Conservation (phyloP, 371 early-diverging fungal genomes). For the Chytridium lagenaria region DNA sequence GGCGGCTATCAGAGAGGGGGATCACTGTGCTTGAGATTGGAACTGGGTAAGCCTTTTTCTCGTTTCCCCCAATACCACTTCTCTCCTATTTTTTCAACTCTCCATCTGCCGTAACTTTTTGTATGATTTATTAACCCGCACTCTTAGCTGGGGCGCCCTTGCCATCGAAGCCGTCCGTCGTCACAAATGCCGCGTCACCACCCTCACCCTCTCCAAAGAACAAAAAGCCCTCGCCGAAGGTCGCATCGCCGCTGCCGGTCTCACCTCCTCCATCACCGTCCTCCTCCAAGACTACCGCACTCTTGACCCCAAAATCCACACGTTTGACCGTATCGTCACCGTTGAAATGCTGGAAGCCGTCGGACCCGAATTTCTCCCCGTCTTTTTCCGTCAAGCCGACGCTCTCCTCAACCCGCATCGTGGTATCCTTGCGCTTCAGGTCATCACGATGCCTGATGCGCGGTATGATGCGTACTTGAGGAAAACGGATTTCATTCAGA, state of each 20-base stretch:
- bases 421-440: constrained; percentile 60
- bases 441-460: constrained; percentile 71
- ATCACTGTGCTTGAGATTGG: constrained; percentile 74
- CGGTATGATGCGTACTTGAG: constrained; percentile 62
- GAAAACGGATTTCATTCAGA: constrained; percentile 69
- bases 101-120: not conserved
- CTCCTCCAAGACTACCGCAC: constrained; percentile 69
- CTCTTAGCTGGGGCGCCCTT: constrained; percentile 67
- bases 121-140: not conserved
- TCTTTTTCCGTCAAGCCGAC: constrained; percentile 65
- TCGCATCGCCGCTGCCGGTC: constrained; percentile 61
- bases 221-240: constrained; percentile 67
- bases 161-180: constrained; percentile 61
- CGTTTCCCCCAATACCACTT: too few species aligned
- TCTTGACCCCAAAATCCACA: constrained; percentile 50
- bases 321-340: constrained; percentile 71
- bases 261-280: constrained; percentile 57
- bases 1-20: constrained; percentile 54
- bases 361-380: constrained; percentile 65
- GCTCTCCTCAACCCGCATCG: constrained; percentile 54
- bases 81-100: too few species aligned
- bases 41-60: constrained; percentile 50
- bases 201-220: constrained; percentile 68
- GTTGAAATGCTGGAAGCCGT: constrained; percentile 81
- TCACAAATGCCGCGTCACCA: constrained; percentile 63